Conservation (phyloP, 805 yeast genomes). For the Metschnikowia colocasiae region DNA sequence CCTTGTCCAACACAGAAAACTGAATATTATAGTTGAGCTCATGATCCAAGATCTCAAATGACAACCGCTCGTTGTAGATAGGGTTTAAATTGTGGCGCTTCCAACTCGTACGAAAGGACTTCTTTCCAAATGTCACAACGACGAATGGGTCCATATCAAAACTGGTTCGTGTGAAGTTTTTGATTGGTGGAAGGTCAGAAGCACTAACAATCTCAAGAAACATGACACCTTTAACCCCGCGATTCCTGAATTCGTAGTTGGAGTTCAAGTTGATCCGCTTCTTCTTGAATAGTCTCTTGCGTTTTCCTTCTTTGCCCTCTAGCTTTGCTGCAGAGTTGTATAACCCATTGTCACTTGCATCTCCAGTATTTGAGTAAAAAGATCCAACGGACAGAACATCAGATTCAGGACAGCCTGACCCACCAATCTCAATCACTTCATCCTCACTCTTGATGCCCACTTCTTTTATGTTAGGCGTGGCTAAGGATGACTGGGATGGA, state of each 20-base stretch:
- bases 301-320: conserved; percentile 5
- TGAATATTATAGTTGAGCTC: conserved; percentile 65
- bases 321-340: conserved; percentile 7
- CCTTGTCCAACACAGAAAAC: conserved; percentile 79
- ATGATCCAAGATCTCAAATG: conserved; percentile 67
- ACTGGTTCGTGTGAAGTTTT: conserved; percentile 65
- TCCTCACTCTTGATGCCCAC: neutral
- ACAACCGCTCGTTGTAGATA: conserved; percentile 70
- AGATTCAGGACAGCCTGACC: conserved; percentile 5
- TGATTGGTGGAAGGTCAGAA: conserved; percentile 72
- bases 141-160: conserved; percentile 98
- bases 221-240: conserved; percentile 60
- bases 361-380: conserved; percentile 3
- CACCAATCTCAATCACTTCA: neutral
- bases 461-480: neutral
- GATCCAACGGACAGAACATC: conserved; percentile 17
- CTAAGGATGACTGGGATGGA: neutral
- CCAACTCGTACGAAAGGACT: conserved; percentile 82
- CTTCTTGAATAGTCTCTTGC: conserved; percentile 7
- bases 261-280: conserved; percentile 8
- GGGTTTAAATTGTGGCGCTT: conserved; percentile 81
- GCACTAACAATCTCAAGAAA: conserved; percentile 75
- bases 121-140: conserved; percentile 83
- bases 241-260: conserved; percentile 36
- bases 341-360: conserved; percentile 9